phyloP scores from a whole-genome alignment of 2,329 filamentous ascomycete species.

The Rhinocladiella similis region DNA sequence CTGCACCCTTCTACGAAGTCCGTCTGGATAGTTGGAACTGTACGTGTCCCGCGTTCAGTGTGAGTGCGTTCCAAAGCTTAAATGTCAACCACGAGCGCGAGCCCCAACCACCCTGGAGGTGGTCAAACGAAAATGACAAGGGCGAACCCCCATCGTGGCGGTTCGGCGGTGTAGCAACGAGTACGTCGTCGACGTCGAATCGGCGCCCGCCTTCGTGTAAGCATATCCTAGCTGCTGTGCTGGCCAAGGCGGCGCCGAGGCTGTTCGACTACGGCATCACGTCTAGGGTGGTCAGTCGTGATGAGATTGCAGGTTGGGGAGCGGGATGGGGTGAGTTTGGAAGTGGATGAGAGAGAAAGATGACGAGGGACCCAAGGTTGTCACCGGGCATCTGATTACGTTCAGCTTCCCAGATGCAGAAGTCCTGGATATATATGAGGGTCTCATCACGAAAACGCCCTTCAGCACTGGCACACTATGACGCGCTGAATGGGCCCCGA shows the following conservation, averaged over 20 bases:
- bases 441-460: no score
- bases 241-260: constrained; percentile 65
- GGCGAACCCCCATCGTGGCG: constrained; percentile 25
- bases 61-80: constrained; percentile 62
- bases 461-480: no score
- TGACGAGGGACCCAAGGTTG: no score
- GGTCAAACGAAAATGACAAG: neutral
- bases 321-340: constrained; percentile 45
- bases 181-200: neutral
- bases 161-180: constrained; percentile 40
- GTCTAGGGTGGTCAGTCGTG: constrained; percentile 55
- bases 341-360: constrained; percentile 1
- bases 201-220: constrained; percentile 68
- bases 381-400: neutral
- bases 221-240: constrained; percentile 80
- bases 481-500: no score
- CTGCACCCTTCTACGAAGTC: constrained; percentile 63
- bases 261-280: constrained; percentile 60
- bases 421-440: no score
- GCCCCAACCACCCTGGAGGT: neutral
- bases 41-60: constrained; percentile 80
- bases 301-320: constrained; percentile 73
- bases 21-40: constrained; percentile 80
- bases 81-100: neutral
- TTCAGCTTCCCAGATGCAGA: neutral